A percentile compares a stretch with the other conserved stretches of the same genome.
Evolutionary conservation across 768 basidiomycete genomes (phyloP).

Genomic region (Tubosaeta sp.): DNA sequence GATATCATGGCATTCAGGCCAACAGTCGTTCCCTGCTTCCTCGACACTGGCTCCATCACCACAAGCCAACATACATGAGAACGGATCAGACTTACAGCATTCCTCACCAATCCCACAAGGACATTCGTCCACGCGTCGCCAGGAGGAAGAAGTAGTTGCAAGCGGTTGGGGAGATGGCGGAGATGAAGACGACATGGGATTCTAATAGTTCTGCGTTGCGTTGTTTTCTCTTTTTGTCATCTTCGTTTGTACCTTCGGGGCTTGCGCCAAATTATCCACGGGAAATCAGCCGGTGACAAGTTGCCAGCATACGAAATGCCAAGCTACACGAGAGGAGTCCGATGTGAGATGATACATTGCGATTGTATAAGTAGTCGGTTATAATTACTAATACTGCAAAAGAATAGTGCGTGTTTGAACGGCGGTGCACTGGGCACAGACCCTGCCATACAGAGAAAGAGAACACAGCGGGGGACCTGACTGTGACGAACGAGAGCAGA

Average conservation of each 20-base stretch:
- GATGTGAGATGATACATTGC: too few relatives aligned
- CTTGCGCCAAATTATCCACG: constrained; percentile 9
- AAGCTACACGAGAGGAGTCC: too few relatives aligned
- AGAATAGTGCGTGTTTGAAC: too few relatives aligned
- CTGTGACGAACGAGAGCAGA: too few relatives aligned
- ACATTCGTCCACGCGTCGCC: constrained; percentile 31
- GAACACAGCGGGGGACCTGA: too few relatives aligned
- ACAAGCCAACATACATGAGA: constrained; percentile 20
- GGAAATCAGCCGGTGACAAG: constrained; percentile 9
- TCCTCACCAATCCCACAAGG: constrained; percentile 11
- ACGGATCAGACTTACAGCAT: constrained; percentile 23
- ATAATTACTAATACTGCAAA: too few relatives aligned
- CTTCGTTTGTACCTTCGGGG: constrained; percentile 12
- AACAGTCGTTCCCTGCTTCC: constrained; percentile 17
- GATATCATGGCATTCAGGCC: constrained; percentile 59
- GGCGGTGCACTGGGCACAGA: too few relatives aligned
- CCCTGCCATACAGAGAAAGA: too few relatives aligned
- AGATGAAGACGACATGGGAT: constrained; percentile 73
- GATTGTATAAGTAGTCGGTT: too few relatives aligned
- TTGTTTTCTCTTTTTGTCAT: not conserved
- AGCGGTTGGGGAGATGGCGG: constrained; percentile 68
- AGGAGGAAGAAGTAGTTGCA: constrained; percentile 60
- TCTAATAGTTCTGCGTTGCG: constrained; percentile 31
- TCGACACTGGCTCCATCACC: constrained; percentile 21
- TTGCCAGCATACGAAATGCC: too few relatives aligned